A percentile compares a stretch with the other conserved stretches of the same genome.
These are phyloP conservation scores for Leccinum pellstonianum DNA, from an alignment of 768 basidiomycete species.

Conservation along the genomic window DNA sequence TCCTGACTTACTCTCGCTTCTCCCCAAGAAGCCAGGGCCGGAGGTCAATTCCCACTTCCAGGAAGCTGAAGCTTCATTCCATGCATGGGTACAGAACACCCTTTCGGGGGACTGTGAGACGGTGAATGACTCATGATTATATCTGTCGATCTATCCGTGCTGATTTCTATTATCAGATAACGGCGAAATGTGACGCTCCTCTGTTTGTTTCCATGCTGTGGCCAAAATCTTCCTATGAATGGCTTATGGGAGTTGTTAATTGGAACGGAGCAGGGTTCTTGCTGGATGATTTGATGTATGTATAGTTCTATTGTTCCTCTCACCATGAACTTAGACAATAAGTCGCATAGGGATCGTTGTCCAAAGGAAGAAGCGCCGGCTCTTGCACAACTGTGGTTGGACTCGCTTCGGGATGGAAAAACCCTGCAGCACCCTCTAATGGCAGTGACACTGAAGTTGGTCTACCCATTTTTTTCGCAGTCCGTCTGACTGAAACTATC, in stretches of 20 bases:
- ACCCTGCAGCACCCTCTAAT: not conserved
- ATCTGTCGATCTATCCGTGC: not conserved
- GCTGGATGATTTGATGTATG: not conserved
- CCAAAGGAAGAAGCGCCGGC: not conserved
- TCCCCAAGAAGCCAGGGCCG: not conserved
- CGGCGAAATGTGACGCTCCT: not conserved
- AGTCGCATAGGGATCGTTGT: not conserved
- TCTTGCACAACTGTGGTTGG: not conserved
- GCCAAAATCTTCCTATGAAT: not conserved
- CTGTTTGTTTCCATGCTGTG: not conserved
- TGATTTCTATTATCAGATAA: not conserved
- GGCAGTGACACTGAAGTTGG: not conserved
- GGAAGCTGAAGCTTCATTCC: not conserved
- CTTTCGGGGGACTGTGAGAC: not conserved
- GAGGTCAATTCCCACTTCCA: not conserved
- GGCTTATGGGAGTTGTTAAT: not conserved
- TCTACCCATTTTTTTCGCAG: not conserved
- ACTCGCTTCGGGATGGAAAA: not conserved
- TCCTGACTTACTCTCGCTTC: not conserved
- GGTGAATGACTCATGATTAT: not conserved
- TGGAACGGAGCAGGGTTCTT: not conserved
- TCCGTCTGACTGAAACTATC: not conserved
- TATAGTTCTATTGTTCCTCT: not conserved
- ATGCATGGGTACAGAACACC: not conserved
- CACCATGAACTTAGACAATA: not conserved